Conservation (phyloP, 108 stramenopile genomes). For the Discostella stelligeroides region DNA sequence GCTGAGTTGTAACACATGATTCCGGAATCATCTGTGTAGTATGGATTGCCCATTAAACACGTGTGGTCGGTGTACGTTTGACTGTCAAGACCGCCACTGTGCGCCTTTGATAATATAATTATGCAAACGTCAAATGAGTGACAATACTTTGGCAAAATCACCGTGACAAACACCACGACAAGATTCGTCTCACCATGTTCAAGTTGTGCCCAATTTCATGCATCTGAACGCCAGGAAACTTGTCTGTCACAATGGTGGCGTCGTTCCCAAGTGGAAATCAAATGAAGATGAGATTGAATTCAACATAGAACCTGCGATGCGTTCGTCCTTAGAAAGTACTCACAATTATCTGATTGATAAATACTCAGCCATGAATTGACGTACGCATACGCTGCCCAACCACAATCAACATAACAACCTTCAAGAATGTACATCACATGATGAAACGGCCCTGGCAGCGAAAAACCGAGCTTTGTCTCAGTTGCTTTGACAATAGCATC, state of each 20-base stretch:
- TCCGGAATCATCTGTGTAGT: conserved; percentile 17
- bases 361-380: conserved; percentile 36
- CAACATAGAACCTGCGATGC: too few species aligned
- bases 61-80: conserved; percentile 21
- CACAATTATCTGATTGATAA: conserved; percentile 23
- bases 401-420: conserved; percentile 22
- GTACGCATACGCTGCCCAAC: conserved; percentile 35
- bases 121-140: background rate
- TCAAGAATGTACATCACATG: conserved; percentile 34
- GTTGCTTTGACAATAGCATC: background rate
- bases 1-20: conserved; percentile 44
- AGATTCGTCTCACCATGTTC: conserved; percentile 20
- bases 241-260: too few species aligned
- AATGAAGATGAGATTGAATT: too few species aligned
- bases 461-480: conserved; percentile 12
- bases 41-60: conserved; percentile 33
- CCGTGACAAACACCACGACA: too few species aligned
- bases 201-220: conserved; percentile 34
- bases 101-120: conserved; percentile 1
- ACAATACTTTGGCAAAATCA: background rate
- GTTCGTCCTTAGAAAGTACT: too few species aligned
- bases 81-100: conserved; percentile 26
- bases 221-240: conserved; percentile 16
- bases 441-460: conserved; percentile 34
- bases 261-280: too few species aligned